These are phyloP conservation scores for Zygnema cylindricum DNA, from an alignment of 139 green algal species.

Conservation along the genomic window DNA sequence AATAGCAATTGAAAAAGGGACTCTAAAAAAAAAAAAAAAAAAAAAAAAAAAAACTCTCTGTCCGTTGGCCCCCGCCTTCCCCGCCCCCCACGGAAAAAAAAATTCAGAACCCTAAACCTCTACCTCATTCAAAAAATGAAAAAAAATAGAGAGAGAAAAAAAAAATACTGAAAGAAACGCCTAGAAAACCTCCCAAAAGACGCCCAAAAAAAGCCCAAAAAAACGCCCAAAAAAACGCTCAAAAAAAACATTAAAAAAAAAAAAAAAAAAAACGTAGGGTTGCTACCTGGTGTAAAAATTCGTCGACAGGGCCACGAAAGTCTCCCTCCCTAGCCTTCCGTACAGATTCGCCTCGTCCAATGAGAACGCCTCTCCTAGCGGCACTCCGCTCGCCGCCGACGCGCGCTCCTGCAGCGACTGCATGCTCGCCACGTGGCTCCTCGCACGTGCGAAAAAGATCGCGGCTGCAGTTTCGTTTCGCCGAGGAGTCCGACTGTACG, in stretches of 20 bases:
- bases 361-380: slow-evolving; percentile 30
- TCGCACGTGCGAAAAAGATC: no score
- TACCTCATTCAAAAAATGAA: neutral
- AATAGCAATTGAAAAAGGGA: no score
- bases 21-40: no score
- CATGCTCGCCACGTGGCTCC: no score
- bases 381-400: slow-evolving; percentile 32
- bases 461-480: no score
- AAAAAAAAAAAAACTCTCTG: no score
- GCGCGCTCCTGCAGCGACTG: slow-evolving; percentile 52
- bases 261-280: neutral
- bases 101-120: neutral
- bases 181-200: slow-evolving; percentile 5
- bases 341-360: slow-evolving; percentile 45
- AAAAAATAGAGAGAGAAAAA: neutral
- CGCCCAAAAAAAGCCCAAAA: neutral
- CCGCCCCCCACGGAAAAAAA: no score
- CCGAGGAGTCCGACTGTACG: no score
- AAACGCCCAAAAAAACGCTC: neutral
- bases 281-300: slow-evolving; percentile 37
- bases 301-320: slow-evolving; percentile 42
- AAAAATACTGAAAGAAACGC: neutral
- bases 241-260: neutral
- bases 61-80: no score
- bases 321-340: slow-evolving; percentile 19